Conservation (phyloP, 106 monocot species). For the Cymbidium sinense region DNA sequence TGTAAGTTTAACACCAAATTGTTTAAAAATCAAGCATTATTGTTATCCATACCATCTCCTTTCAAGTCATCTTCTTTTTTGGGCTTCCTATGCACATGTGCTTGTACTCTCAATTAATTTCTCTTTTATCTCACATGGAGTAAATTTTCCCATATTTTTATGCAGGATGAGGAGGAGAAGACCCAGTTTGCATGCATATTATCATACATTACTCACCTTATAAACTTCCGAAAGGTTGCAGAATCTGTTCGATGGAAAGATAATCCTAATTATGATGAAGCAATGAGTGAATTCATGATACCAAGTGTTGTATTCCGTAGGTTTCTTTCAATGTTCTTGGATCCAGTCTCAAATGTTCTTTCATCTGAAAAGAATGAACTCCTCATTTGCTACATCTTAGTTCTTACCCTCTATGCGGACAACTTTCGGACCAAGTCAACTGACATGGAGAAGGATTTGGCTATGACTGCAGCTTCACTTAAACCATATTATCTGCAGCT, state of each 20-base stretch:
- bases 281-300: constrained; percentile 21
- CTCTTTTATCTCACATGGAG: neutral
- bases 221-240: constrained; percentile 35
- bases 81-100: neutral
- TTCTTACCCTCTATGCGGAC: constrained; percentile 72
- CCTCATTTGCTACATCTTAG: constrained; percentile 73
- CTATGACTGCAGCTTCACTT: constrained; percentile 28
- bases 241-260: neutral
- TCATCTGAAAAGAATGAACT: constrained; percentile 59
- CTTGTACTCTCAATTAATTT: neutral
- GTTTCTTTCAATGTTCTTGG: constrained; percentile 42
- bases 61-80: no score
- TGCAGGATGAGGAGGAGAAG: constrained; percentile 52
- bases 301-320: constrained; percentile 42
- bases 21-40: no score
- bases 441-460: constrained; percentile 70
- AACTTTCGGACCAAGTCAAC: constrained; percentile 39
- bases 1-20: no score
- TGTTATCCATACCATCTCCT: no score
- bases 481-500: constrained; percentile 50
- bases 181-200: constrained; percentile 45
- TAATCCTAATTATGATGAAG: neutral
- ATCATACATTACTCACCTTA: constrained; percentile 77
- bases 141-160: neutral
- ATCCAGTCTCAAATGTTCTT: constrained; percentile 32